Evolutionary conservation across 176 grass and related monocot genomes (phyloP).

Genomic region (Eragrostis curvula): DNA sequence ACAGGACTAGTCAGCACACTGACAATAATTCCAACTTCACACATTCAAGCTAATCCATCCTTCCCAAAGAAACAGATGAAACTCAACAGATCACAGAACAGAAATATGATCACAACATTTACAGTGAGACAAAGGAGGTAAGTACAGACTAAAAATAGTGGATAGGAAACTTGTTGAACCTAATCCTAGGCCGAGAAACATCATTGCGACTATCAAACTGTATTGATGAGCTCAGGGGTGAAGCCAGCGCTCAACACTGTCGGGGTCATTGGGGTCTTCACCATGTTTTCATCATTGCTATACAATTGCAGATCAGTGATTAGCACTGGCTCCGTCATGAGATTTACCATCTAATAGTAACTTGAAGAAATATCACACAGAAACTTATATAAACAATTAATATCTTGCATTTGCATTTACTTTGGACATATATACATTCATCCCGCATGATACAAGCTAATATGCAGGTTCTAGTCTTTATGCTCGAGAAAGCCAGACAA

Average conservation of each 20-base stretch:
- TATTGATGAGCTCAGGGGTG: not conserved
- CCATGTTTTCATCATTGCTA: too few species aligned
- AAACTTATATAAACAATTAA: too few species aligned
- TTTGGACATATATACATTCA: too few species aligned
- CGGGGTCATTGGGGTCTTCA: too few species aligned
- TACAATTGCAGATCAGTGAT: too few species aligned
- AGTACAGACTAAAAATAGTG: not conserved
- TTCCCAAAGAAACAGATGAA: conserved; percentile 24
- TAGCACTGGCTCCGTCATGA: too few species aligned
- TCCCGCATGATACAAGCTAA: too few species aligned
- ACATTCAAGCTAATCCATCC: conserved; percentile 26
- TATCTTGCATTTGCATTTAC: too few species aligned
- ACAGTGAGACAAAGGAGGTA: not conserved
- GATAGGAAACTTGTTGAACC: conserved; percentile 5
- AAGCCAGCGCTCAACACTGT: too few species aligned
- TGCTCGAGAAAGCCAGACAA: not conserved
- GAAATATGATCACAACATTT: conserved; percentile 1
- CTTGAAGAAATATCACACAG: too few species aligned
- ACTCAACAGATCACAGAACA: conserved; percentile 6
- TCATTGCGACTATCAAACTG: not conserved
- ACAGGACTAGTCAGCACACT: conserved; percentile 39
- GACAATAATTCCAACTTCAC: not conserved
- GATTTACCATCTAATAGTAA: not conserved
- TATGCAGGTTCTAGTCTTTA: too few species aligned
- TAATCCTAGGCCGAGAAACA: conserved; percentile 18